Evolutionary conservation across 371 early-diverging fungal species (phyloP), one percentile per base, ranked within the genome.

Genomic region (Rhizopus stolonifer): DNA sequence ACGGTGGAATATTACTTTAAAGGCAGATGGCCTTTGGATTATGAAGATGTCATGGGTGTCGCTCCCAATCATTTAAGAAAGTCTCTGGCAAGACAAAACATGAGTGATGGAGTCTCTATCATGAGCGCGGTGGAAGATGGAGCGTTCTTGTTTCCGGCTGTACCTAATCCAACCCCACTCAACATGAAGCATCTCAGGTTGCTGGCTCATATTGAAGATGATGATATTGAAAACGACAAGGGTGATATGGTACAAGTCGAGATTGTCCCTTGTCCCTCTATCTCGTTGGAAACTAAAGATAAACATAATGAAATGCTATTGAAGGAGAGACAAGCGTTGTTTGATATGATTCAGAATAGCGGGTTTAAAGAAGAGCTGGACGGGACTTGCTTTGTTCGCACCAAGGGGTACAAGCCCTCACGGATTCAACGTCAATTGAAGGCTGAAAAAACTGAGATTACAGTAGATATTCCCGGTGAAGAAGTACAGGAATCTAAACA

Each of bases 251-350:
- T 43, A 26, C 44, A 59, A 23, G 46, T 58, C 1, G 53, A 53
- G 21, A 59, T 59, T 3, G 18, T 53, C 34, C 59, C 59, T 2
- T 39, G 59, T 10, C 54, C 59, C 6, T 59, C 53, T 29, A 33
- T 25, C 7, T n/a, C 49, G 17, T 25, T 24, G n/a, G 44, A 44
- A n/a, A 38, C 56, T 5, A 56, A 56, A 13, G 18, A 23, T 36
- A 38, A 54, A 38, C 5, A 33, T 11, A 34, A 46, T 25, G 48
- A 58, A 18, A 14, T 13, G 14, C 11, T 55, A 23, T 55, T 45
- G 46, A 54, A 55, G 24, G 56, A 60, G 14, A 43, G 56, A 21
- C 23, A 55, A 13, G 47, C 40, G 14, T 8, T 60, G 8, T 25
- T 54, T 3, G 43, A 50, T 9, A 51, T 19, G 13, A 40, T 60